These are phyloP conservation scores for Teratosphaeria epicoccoides DNA, from an alignment of 2,329 filamentous ascomycete genomes.

Conservation along the genomic window DNA sequence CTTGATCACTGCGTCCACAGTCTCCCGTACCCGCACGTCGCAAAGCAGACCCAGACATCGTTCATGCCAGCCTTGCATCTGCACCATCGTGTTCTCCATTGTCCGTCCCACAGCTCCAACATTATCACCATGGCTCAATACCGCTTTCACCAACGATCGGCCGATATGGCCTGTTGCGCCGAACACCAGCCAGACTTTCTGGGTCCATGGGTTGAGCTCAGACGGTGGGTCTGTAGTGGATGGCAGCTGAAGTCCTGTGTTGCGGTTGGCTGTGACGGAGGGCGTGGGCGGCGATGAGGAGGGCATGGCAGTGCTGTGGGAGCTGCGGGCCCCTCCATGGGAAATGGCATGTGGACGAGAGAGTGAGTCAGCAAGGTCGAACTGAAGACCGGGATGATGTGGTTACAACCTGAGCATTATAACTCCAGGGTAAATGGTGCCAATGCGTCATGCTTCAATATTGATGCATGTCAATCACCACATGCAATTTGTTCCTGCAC, in stretches of 20 bases:
- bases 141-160: constrained; percentile 73
- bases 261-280: background rate
- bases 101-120: constrained; percentile 79
- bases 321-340: background rate
- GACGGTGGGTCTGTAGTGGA: constrained; percentile 77
- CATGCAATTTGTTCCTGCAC: background rate
- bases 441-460: background rate
- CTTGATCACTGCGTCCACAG: constrained; percentile 62
- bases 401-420: background rate
- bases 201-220: constrained; percentile 53
- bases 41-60: constrained; percentile 75
- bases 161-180: constrained; percentile 97
- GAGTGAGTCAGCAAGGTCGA: background rate
- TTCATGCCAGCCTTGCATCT: constrained; percentile 60
- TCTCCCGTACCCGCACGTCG: constrained; percentile 74
- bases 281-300: background rate
- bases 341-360: background rate
- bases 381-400: background rate
- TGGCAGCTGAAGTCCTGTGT: constrained; percentile 43
- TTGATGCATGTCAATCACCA: background rate
- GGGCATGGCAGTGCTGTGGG: background rate
- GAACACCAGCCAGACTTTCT: constrained; percentile 89
- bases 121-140: constrained; percentile 46
- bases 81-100: constrained; percentile 61
- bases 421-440: background rate